A percentile compares a stretch with the other conserved stretches of the same genome.
These are phyloP conservation scores for Geotrichum ghanense DNA, from an alignment of 805 yeast species.

Conservation along the genomic window DNA sequence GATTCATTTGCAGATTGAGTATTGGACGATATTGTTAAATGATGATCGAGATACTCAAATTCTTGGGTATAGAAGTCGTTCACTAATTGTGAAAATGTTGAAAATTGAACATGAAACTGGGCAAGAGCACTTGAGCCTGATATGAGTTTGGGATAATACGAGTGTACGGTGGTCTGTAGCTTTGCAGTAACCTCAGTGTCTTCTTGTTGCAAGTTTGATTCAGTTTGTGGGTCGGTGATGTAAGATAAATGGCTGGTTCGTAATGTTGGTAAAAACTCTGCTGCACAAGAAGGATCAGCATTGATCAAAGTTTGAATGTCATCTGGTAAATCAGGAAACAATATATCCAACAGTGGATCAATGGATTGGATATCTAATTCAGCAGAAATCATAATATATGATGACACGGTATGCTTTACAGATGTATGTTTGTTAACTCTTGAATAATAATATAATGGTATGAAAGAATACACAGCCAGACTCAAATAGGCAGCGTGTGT, in stretches of 20 bases:
- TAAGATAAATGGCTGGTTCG: not conserved
- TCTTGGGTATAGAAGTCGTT: constrained; percentile 2
- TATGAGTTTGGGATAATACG: not conserved
- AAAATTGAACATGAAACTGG: constrained; percentile 6
- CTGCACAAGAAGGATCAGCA: not conserved
- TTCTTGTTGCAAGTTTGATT: not conserved
- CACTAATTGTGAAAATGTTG: constrained; percentile 5
- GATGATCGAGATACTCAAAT: not conserved
- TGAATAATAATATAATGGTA: too few species aligned
- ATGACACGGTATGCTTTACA: too few species aligned
- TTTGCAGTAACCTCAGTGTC: not conserved
- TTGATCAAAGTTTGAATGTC: not conserved
- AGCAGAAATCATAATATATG: too few species aligned
- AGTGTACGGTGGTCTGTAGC: not conserved
- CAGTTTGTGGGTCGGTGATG: not conserved
- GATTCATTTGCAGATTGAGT: not conserved
- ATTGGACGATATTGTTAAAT: not conserved
- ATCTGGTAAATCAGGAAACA: not conserved
- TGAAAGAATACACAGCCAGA: too few species aligned
- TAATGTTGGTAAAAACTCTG: not conserved
- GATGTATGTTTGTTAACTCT: too few species aligned
- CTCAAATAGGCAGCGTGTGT: too few species aligned
- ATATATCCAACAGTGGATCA: not conserved
- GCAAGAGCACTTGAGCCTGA: constrained; percentile 3
- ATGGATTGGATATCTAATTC: not conserved